These are phyloP conservation scores for Puccinia triticina DNA, from an alignment of 1,284 basidiomycete genomes.

Conservation along the genomic window DNA sequence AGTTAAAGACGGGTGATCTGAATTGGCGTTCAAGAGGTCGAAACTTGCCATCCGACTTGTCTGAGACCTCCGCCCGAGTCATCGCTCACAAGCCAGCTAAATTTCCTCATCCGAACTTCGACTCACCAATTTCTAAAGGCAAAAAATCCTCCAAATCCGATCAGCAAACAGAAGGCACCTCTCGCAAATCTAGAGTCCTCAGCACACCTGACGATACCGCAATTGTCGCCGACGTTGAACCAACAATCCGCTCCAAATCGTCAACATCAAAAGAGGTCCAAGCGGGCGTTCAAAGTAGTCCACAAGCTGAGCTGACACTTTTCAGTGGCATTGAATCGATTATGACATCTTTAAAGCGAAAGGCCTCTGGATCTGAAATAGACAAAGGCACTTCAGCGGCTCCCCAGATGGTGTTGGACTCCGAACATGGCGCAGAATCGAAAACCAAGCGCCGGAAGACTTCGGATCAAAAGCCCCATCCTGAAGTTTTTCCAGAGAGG, in stretches of 20 bases:
- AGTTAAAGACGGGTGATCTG: not conserved
- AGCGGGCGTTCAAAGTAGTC: not conserved
- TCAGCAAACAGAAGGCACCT: not conserved
- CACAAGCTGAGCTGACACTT: not conserved
- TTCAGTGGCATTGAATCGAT: not conserved
- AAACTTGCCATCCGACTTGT: not conserved
- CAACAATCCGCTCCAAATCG: too few species aligned
- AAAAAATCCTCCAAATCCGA: not conserved
- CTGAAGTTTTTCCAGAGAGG: not conserved
- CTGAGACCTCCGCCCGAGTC: not conserved
- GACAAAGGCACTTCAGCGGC: not conserved
- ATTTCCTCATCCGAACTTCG: not conserved
- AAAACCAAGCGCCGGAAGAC: conserved; percentile 23
- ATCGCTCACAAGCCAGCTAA: not conserved
- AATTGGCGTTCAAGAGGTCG: not conserved
- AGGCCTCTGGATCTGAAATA: not conserved
- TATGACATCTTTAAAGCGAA: not conserved
- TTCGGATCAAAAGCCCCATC: not conserved
- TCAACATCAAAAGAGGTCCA: too few species aligned
- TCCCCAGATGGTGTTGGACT: not conserved
- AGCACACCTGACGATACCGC: not conserved
- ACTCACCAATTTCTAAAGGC: not conserved
- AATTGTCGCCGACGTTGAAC: not conserved
- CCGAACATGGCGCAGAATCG: not conserved
- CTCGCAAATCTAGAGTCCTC: not conserved